These are phyloP conservation scores for Cercospora zeae-maydis DNA, from an alignment of 2,329 filamentous ascomycete genomes.

Conservation along the genomic window DNA sequence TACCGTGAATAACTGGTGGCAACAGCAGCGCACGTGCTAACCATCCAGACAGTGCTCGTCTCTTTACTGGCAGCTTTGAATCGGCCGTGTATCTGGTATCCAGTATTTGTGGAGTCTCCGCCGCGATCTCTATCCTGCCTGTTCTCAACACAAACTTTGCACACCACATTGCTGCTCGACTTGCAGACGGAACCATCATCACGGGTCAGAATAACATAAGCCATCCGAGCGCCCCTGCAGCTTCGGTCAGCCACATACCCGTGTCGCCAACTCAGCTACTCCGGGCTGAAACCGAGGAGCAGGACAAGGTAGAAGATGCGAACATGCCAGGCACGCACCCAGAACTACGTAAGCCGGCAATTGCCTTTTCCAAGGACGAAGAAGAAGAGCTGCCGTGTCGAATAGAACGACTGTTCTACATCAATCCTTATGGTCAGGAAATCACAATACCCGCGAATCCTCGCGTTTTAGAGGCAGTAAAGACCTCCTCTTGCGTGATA, in stretches of 20 bases:
- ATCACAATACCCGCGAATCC: constrained; percentile 82
- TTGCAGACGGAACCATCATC: constrained; percentile 72
- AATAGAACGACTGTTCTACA: constrained; percentile 88
- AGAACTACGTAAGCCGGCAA: constrained; percentile 73
- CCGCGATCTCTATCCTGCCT: constrained; percentile 73
- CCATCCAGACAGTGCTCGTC: constrained; percentile 60
- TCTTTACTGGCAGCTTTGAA: constrained; percentile 91
- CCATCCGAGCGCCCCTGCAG: constrained; percentile 65
- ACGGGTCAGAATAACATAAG: constrained; percentile 91
- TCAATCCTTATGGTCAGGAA: constrained; percentile 97
- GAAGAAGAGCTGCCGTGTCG: constrained; percentile 72
- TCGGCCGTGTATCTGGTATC: constrained; percentile 86
- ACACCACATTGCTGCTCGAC: constrained; percentile 83
- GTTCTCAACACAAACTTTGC: constrained; percentile 94
- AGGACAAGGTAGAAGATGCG: constrained; percentile 71
- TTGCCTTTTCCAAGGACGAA: constrained; percentile 71
- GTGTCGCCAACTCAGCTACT: constrained; percentile 28
- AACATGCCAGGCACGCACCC: constrained; percentile 79
- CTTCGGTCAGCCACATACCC: constrained; percentile 27
- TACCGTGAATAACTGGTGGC: constrained; percentile 16
- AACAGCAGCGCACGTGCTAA: constrained; percentile 45
- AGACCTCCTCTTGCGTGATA: constrained; percentile 64
- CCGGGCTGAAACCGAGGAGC: constrained; percentile 46
- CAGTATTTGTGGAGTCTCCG: constrained; percentile 79
- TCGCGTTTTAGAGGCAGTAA: constrained; percentile 67